Evolutionary conservation across 2,329 filamentous ascomycete species (phyloP), one percentile per base, ranked within the genome.

Genomic region (Chalaropsis thielavioides): DNA sequence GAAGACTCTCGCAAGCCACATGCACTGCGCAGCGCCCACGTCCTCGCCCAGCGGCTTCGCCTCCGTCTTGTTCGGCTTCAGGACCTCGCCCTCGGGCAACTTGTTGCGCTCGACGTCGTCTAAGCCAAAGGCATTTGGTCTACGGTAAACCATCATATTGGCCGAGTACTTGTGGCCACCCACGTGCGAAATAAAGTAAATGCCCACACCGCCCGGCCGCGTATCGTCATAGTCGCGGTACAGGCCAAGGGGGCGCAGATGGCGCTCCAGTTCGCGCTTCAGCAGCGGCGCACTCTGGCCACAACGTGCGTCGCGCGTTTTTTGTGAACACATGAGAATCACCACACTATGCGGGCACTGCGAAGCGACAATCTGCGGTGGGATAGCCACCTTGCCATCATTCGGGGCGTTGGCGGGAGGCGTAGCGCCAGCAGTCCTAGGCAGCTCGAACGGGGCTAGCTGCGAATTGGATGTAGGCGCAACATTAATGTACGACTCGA

Each of bases 151-250:
- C 78, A 99, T 89, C 70, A 97, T 84, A 71, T 99, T 99, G 35
- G 94, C 94, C 59, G 87, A 86, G 76, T 95, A 97, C 77, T 96
- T 96, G 78, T 99, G 94, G 0, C 94, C 94, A 35, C 94, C 94
- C 2, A 96, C 91, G 72, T 99, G 94, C 69, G 86, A 92, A 72
- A 97, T 95, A 73, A 96, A 97, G 76, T 96, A 96, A 69, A 99
- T 89, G 0, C 90, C 92, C 5, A 96, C 92, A 13, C 94, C 94
- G 11, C 92, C 92, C 0, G 92, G 90, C 66, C 94, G 79, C 74
- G 91, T 86, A 73, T 99, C 94, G 72, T 95, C 85, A 59, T 94
- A 76, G 72, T 97, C 92, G 38, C 94, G 85, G 74, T 88, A 92
- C 22, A 99, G 77, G 0, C 91, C 92, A 13, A 95, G 78, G 0